A percentile compares a stretch with the other conserved stretches of the same genome.
Evolutionary conservation across 306 rosid genomes (phyloP).

Genomic region (Prunus dulcis): DNA sequence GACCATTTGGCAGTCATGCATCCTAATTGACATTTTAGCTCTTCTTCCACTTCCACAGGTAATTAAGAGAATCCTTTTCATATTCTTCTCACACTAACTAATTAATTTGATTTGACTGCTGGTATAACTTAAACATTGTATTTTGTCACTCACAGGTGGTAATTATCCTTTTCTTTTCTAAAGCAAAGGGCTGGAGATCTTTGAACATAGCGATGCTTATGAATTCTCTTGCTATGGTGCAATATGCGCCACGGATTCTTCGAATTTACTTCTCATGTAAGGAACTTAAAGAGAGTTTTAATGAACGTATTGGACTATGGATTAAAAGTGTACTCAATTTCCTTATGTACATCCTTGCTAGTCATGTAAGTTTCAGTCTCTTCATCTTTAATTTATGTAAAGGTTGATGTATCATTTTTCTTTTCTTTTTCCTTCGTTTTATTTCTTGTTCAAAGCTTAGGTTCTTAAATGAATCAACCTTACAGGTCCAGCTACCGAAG

Average conservation of each 20-base stretch:
- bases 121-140: too few relatives aligned
- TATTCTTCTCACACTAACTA: too few relatives aligned
- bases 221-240: conserved; percentile 16
- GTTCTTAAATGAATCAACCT: too few relatives aligned
- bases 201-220: not conserved
- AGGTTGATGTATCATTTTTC: too few relatives aligned
- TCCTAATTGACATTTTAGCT: conserved; percentile 30
- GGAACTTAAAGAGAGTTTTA: not conserved
- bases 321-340: conserved; percentile 18
- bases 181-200: not conserved
- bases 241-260: conserved; percentile 21
- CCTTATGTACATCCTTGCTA: conserved; percentile 22
- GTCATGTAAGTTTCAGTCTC: conserved; percentile 19
- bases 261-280: conserved; percentile 12
- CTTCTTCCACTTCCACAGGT: conserved; percentile 35
- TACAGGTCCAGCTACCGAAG: too few relatives aligned
- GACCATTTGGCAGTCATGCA: not conserved
- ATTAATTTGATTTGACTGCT: too few relatives aligned
- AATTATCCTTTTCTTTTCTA: conserved; percentile 5
- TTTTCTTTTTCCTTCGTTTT: too few relatives aligned
- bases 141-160: not conserved
- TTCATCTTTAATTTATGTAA: too few relatives aligned
- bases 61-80: not conserved
- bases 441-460: too few relatives aligned
- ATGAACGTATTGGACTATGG: not conserved